Base-by-base conservation (phyloP, 1,139 yeast genomes). In the Geotrichum europaeum region DNA sequence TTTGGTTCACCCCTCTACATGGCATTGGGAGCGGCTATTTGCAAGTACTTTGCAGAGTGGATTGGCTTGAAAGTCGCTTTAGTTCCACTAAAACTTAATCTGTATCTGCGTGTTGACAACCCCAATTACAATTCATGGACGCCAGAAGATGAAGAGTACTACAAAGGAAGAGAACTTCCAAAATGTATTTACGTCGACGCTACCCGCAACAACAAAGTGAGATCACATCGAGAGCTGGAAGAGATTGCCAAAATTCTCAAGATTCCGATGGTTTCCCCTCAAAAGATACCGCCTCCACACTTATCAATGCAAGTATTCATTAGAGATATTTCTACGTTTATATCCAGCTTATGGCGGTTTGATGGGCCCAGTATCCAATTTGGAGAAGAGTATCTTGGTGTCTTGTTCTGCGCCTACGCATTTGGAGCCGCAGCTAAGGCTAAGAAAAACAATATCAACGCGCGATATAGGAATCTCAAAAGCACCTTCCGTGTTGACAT, bases 11-110 rank as follows among this genome's bases (percentile, higher is more conserved):
- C 53, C 12, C 45, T 57, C 22, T 56, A 54, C 6, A 47, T 49
- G 4, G 49, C 53, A n/a, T 13, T 55, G 55, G 25, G 55, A 18
- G 61, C 60, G 2, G 57, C 59, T 10, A 28, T 61, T 15, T 57
- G 55, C 43, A 40, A 40, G n/a, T 56, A 58, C 49, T 61, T 58
- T 51, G 61, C 63, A 4, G 51, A 49, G 32, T 61, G 61, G 60
- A 52, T 61, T n/a, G 63, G 63, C 4, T 40, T 61, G 1, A 51
- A 55, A 5, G 57, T 56, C 4, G 47, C 56, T 20, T 34, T 61
- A 13, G 56, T 58, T 22, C 47, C 47, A 3, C 18, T 40, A n/a
- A 40, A 40, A 40, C 13, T 40, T n/a, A 40, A 40, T 40, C 9
- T 40, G 10, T 40, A 40, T 18, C 20, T 40, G 20, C 47, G 47